These are phyloP conservation scores for Suhomyces bolitotheri DNA, from an alignment of 1,139 yeast species.

Conservation along the genomic window DNA sequence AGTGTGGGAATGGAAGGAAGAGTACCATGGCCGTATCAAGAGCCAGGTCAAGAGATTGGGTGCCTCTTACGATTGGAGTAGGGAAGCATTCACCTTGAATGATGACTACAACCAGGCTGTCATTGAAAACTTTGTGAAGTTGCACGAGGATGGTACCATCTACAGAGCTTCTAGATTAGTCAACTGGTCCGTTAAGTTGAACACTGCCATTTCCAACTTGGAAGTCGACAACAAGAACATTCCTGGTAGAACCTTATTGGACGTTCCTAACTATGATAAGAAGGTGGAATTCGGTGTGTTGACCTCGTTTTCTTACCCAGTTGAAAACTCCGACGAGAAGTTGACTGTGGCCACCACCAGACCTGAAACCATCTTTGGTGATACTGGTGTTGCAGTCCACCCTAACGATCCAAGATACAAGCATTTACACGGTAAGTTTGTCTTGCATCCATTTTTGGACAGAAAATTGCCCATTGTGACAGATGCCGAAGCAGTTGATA, in stretches of 20 bases:
- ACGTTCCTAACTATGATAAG: conserved; percentile 88
- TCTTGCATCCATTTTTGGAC: conserved; percentile 85
- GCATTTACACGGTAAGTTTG: conserved; percentile 92
- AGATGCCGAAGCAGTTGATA: conserved; percentile 93
- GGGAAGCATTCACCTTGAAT: conserved; percentile 91
- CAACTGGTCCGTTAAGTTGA: conserved; percentile 94
- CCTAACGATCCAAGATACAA: conserved; percentile 91
- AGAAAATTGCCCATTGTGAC: conserved; percentile 84
- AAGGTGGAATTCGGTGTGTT: conserved; percentile 95
- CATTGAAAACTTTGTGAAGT: conserved; percentile 82
- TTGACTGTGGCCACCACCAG: conserved; percentile 95
- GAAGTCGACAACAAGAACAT: conserved; percentile 94
- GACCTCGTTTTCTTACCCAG: conserved; percentile 89
- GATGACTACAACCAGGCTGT: conserved; percentile 81
- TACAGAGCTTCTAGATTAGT: conserved; percentile 93
- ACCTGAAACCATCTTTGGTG: conserved; percentile 98
- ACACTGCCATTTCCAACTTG: conserved; percentile 92
- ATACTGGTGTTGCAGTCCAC: conserved; percentile 96
- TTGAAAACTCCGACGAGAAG: conserved; percentile 85
- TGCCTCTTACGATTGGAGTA: conserved; percentile 94
- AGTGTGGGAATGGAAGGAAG: conserved; percentile 99
- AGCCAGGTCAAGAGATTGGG: conserved; percentile 84
- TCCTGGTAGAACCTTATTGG: conserved; percentile 74
- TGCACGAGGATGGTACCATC: conserved; percentile 93
- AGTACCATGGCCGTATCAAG: conserved; percentile 83